Evolutionary conservation across 768 basidiomycete genomes (phyloP).

Genomic region (Gelatoporia subvermispora): DNA sequence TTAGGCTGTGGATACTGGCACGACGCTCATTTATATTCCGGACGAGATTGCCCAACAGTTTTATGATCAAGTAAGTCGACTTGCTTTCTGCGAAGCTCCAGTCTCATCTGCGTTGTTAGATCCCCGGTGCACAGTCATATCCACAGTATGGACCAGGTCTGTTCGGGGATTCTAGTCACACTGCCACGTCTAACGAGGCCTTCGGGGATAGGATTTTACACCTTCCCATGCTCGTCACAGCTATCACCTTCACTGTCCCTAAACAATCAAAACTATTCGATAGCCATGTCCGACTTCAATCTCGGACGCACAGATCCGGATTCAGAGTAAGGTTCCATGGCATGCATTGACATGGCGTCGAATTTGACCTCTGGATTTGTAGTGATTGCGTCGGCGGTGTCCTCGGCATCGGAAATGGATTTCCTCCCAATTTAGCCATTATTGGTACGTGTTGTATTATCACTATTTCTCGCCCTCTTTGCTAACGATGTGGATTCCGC

Average conservation of each 20-base stretch:
- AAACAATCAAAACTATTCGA: constrained; percentile 33
- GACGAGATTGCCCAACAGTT: constrained; percentile 36
- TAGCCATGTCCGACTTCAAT: constrained; percentile 51
- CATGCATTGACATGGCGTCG: not conserved
- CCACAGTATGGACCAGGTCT: constrained; percentile 39
- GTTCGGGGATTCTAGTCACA: not conserved
- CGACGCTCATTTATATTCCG: constrained; percentile 60
- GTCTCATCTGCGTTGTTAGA: constrained; percentile 27
- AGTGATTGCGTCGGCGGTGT: constrained; percentile 57
- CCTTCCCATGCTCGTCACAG: constrained; percentile 44
- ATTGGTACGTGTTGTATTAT: constrained; percentile 36
- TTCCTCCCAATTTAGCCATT: constrained; percentile 52
- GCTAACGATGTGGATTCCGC: not conserved
- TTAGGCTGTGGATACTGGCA: constrained; percentile 67
- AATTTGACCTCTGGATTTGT: not conserved
- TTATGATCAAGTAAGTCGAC: constrained; percentile 36
- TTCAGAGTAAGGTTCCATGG: constrained; percentile 23
- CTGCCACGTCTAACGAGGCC: not conserved
- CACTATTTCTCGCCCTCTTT: not conserved
- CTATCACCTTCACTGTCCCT: constrained; percentile 41
- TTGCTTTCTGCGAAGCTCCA: not conserved
- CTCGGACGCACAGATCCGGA: constrained; percentile 37
- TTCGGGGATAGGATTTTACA: constrained; percentile 40
- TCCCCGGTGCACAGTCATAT: constrained; percentile 43
- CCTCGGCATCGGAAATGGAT: constrained; percentile 37